A percentile compares a stretch with the other conserved stretches of the same genome.
These are phyloP conservation scores for Vitis rupestris DNA, from an alignment of 164 flowering plant genomes.

Conservation along the genomic window DNA sequence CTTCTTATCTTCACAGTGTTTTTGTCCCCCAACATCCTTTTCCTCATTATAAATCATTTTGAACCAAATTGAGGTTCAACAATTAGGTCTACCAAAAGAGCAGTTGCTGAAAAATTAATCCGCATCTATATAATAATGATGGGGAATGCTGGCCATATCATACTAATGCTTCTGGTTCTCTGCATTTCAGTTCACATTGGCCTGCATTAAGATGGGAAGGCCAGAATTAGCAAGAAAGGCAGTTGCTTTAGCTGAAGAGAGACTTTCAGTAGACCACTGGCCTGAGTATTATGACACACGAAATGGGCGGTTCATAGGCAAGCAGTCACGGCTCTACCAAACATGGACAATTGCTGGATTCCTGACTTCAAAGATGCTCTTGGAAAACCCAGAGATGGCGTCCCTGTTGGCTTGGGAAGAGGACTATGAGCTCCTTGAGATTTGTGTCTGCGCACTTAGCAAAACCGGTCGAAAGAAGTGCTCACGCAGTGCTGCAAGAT, in stretches of 20 bases:
- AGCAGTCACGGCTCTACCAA: conserved; percentile 62
- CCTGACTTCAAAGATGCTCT: conserved; percentile 69
- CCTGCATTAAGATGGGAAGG: conserved; percentile 72
- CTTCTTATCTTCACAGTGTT: neutral
- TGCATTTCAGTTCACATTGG: conserved; percentile 60
- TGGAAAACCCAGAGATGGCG: conserved; percentile 59
- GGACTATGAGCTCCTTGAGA: conserved; percentile 75
- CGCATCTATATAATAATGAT: too few relatives aligned
- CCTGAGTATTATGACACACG: conserved; percentile 75
- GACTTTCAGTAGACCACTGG: conserved; percentile 57
- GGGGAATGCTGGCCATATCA: neutral
- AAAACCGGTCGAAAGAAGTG: conserved; percentile 56
- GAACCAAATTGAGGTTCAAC: too few relatives aligned
- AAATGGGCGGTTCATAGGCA: conserved; percentile 65
- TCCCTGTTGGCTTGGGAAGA: conserved; percentile 69
- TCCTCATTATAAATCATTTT: too few relatives aligned
- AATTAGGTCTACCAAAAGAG: too few relatives aligned
- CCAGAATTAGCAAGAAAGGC: conserved; percentile 60
- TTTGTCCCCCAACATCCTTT: neutral
- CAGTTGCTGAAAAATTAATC: too few relatives aligned
- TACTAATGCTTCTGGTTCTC: neutral
- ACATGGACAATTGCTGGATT: conserved; percentile 89
- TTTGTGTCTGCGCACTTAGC: conserved; percentile 60
- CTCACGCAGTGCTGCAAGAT: conserved; percentile 46
- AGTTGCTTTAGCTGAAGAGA: conserved; percentile 51